Conservation (phyloP, 192 early-diverging fungal species). For the Coemansia nantahalensis region DNA sequence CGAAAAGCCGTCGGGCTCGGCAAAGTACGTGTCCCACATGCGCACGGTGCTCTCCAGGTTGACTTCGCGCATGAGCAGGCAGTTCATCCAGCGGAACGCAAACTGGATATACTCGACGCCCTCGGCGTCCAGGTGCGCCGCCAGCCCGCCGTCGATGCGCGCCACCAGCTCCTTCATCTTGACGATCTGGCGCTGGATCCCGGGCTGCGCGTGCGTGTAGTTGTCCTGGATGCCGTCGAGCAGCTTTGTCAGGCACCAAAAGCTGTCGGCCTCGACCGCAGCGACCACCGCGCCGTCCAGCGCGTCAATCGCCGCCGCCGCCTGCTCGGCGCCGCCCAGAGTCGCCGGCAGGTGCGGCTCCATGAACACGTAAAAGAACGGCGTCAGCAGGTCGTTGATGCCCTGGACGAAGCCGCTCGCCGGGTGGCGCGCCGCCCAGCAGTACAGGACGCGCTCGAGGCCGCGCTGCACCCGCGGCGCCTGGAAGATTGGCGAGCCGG, state of each 20-base stretch:
- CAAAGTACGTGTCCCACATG: constrained; percentile 99
- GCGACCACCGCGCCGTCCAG: constrained; percentile 56
- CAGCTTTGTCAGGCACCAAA: constrained; percentile 95
- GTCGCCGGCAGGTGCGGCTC: constrained; percentile 26
- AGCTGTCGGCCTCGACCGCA: constrained; percentile 91
- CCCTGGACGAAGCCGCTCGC: constrained; percentile 99
- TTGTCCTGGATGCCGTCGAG: constrained; percentile 99
- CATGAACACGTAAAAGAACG: constrained; percentile 93
- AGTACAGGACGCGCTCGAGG: constrained; percentile 90
- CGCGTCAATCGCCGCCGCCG: neutral
- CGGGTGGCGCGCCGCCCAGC: constrained; percentile 97
- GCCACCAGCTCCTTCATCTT: constrained; percentile 88
- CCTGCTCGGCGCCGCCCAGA: constrained; percentile 37
- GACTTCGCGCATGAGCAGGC: constrained; percentile 95
- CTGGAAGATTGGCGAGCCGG: constrained; percentile 84
- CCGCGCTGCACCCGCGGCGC: constrained; percentile 76
- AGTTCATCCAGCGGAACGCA: constrained; percentile 99
- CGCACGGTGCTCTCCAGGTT: constrained; percentile 82
- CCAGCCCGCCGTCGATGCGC: constrained; percentile 78
- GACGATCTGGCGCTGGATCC: constrained; percentile 88
- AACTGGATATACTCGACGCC: constrained; percentile 98
- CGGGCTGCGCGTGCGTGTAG: constrained; percentile 95
- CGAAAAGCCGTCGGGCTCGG: constrained; percentile 66
- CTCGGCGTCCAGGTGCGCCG: constrained; percentile 79
- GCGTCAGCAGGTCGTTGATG: constrained; percentile 96